Evolutionary conservation across 495 filamentous ascomycete species (phyloP), one percentile per base, ranked within the genome.

Genomic region (Xylaria nigripes): DNA sequence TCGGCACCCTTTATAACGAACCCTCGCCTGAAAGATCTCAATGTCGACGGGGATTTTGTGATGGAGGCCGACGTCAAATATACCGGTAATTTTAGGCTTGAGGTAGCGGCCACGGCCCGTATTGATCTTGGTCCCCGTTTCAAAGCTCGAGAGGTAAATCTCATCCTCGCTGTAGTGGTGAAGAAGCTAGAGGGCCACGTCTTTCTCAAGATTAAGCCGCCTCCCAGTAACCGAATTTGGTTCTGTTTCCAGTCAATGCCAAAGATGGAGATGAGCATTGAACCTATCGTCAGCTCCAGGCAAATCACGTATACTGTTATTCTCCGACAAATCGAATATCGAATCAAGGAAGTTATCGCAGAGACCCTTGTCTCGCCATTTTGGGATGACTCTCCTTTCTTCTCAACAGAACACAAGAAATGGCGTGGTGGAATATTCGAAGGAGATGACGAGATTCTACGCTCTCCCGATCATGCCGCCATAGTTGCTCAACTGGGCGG

Each of bases 301-400:
- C 91, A 96, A 68, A 94, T 98, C 47, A 96, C 93, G 0, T 97
- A 92, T 67, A 85, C 84, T 6, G 80, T 95, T 43, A 92, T 98
- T 44, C 78, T 96, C 12, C 85, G 90, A 45, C 86, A 90, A 45
- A 98, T 98, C 55, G 93, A 97, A 68, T 95, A 86, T 58, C 76
- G 91, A 22, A 95, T 98, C 64, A 84, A 91, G 51, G 90, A 96
- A 67, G 89, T 96, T 36, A 76, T 98, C 48, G 88, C 83, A 2
- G 93, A 98, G 70, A 95, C 90, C 15, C 67, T 96, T 8, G 93
- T 98, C n/a, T 73, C 86, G 44, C 94, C 94, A 0, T 89, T 94
- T 63, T 97, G 91, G 89, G 93, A 98, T 54, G 93, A 98, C 67
- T 80, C 85, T 2, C 89, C 93, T 3, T 97, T 97, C 70, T 83